Evolutionary conservation across 1,284 basidiomycete genomes (phyloP), one percentile per base, ranked within the genome.

Genomic region (Leccinum huronense): DNA sequence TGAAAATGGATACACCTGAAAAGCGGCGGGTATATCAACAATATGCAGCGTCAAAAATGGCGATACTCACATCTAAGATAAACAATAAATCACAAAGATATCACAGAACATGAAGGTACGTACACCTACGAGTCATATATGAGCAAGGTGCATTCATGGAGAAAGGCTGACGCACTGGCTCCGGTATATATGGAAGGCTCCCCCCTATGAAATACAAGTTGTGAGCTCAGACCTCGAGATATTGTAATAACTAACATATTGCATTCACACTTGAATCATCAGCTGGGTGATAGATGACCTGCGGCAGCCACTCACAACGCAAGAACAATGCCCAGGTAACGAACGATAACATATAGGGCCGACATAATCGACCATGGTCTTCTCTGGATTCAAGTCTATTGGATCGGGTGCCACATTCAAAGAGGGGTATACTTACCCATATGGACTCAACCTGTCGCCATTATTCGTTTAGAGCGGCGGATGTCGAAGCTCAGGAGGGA

Each of bases 321-420:
- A 48, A 61, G 42, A 33, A 54, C 55, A 27, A 64, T 61, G 7
- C 63, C 63, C 34, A 64, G 19, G 30, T 64, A 64, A 40, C 63
- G 63, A 42, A 64, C 36, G 36, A 61, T 14, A 56, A 58, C 36
- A 61, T 64, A 64, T 36, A 64, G 59, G 45, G 33, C n/a, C 8
- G 63, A 64, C 59, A 58, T 58, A 23, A 61, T 33, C 11, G 63
- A 64, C 63, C 59, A 61, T 16, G 63, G 55, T 61, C 34, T 57
- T 54, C 55, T 34, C 63, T 64, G n/a, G 4, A 9, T 30, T 16
- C 9, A 45, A 27, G 42, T 54, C 14, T 33, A 45, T 53, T n/a
- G 54, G 11, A 31, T 30, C 27, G 10, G 5, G 54, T 31, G 27
- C 31, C 54, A 54, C 23, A 8, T 54, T n/a, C 10, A 13, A 19